Conservation (phyloP, 805 yeast species). For the Candida peoriensis region DNA sequence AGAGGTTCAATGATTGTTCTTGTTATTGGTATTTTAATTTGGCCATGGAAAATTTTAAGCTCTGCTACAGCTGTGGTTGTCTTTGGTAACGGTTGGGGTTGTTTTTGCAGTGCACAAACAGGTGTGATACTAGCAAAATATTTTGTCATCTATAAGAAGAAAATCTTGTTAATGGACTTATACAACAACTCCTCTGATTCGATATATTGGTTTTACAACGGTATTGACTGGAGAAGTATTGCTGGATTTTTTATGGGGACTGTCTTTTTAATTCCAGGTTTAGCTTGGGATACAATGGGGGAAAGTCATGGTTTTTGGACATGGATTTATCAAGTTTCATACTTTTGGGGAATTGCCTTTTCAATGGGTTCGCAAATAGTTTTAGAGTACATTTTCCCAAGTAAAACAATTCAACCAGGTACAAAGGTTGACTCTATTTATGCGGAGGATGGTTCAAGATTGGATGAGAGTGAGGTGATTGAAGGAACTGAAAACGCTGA, state of each 20-base stretch:
- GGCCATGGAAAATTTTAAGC: constrained; percentile 36
- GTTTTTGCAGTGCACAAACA: constrained; percentile 18
- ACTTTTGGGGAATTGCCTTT: constrained; percentile 15
- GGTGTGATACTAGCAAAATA: constrained; percentile 16
- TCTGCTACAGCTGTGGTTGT: constrained; percentile 17
- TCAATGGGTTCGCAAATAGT: constrained; percentile 3
- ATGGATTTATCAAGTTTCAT: constrained; percentile 16
- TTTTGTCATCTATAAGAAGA: constrained; percentile 16
- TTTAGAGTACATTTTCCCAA: constrained; percentile 14
- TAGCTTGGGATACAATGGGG: constrained; percentile 12
- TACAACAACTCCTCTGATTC: constrained; percentile 11
- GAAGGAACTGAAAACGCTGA: no score
- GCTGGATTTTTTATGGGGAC: constrained; percentile 18
- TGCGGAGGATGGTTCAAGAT: constrained; percentile 13
- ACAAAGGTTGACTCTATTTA: constrained; percentile 17
- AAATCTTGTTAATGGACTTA: constrained; percentile 16
- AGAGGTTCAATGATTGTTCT: constrained; percentile 26
- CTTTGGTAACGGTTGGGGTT: constrained; percentile 23
- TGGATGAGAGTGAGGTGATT: no score
- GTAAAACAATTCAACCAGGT: constrained; percentile 7
- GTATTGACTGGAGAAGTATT: constrained; percentile 26
- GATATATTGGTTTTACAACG: constrained; percentile 18
- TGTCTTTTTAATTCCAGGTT: constrained; percentile 22
- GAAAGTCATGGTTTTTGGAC: constrained; percentile 13
- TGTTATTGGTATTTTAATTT: constrained; percentile 32